These are phyloP conservation scores for Usnea hakonensis DNA, from an alignment of 495 filamentous ascomycete species.

Conservation along the genomic window DNA sequence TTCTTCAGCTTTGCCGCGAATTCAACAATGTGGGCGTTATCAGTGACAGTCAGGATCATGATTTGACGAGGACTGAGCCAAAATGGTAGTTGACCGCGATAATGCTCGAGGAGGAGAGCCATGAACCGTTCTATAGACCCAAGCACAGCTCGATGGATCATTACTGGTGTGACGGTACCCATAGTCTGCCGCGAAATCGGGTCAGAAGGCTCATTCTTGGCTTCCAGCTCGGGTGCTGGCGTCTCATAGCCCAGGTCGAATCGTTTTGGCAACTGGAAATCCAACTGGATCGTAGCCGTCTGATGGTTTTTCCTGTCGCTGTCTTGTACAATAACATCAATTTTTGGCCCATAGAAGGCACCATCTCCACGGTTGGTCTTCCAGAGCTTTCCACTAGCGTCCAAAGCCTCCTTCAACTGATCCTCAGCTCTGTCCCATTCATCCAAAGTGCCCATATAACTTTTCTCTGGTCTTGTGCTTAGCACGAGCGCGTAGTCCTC, in stretches of 20 bases:
- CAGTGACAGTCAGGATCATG: constrained; percentile 68
- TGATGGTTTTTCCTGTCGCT: constrained; percentile 85
- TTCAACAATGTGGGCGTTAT: constrained; percentile 49
- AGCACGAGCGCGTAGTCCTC: constrained; percentile 68
- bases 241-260: constrained; percentile 70
- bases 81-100: constrained; percentile 77
- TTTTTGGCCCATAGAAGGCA: constrained; percentile 93
- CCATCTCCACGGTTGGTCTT: constrained; percentile 72
- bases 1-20: constrained; percentile 40
- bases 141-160: constrained; percentile 83
- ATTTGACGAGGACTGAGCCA: constrained; percentile 84
- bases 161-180: constrained; percentile 63
- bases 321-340: constrained; percentile 79
- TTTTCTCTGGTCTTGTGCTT: constrained; percentile 68
- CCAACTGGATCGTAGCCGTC: constrained; percentile 84
- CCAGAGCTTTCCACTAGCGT: constrained; percentile 59
- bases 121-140: constrained; percentile 83
- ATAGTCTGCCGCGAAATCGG: constrained; percentile 34
- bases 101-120: constrained; percentile 79
- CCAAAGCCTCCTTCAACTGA: constrained; percentile 62
- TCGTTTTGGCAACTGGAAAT: constrained; percentile 84
- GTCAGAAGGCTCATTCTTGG: constrained; percentile 42
- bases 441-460: constrained; percentile 68
- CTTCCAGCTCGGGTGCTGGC: constrained; percentile 64
- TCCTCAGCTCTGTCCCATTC: constrained; percentile 79